Evolutionary conservation across 805 yeast species (phyloP).

Genomic region (Schizosaccharomyces lindneri): DNA sequence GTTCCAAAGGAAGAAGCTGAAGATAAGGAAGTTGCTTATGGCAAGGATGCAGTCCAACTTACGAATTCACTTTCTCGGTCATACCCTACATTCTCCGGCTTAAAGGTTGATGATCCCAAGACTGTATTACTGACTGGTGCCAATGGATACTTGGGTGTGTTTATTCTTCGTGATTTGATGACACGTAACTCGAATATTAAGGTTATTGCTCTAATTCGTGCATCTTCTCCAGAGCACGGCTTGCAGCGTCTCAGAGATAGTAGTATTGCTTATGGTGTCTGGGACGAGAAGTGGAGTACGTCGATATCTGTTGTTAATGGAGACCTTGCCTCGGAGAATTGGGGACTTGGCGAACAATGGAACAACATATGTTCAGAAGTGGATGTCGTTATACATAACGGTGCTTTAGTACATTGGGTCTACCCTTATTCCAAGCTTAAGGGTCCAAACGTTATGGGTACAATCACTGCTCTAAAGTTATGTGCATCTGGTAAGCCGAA

Average conservation of each 20-base stretch:
- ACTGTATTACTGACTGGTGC: constrained; percentile 79
- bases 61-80: constrained; percentile 19
- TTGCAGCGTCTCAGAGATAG: constrained; percentile 50
- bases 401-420: constrained; percentile 97
- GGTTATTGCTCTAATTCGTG: constrained; percentile 79
- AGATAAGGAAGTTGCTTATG: constrained; percentile 21
- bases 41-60: constrained; percentile 43
- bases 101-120: constrained; percentile 16
- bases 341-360: constrained; percentile 51
- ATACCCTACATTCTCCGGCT: constrained; percentile 22
- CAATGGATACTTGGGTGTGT: constrained; percentile 90
- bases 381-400: constrained; percentile 80
- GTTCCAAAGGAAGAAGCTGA: constrained; percentile 13
- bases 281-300: constrained; percentile 35
- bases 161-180: constrained; percentile 54
- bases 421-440: constrained; percentile 77
- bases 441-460: constrained; percentile 77
- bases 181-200: constrained; percentile 22
- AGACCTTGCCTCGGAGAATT: constrained; percentile 43
- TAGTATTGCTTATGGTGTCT: constrained; percentile 59
- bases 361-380: constrained; percentile 25
- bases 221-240: constrained; percentile 41
- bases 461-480: constrained; percentile 58
- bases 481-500: constrained; percentile 66
- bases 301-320: constrained; percentile 57